Percentiles rank a stretch among this genome's conserved stretches.
phyloP scores from a whole-genome alignment of 768 basidiomycete species.

The Coprinopsis marcescibilis region DNA sequence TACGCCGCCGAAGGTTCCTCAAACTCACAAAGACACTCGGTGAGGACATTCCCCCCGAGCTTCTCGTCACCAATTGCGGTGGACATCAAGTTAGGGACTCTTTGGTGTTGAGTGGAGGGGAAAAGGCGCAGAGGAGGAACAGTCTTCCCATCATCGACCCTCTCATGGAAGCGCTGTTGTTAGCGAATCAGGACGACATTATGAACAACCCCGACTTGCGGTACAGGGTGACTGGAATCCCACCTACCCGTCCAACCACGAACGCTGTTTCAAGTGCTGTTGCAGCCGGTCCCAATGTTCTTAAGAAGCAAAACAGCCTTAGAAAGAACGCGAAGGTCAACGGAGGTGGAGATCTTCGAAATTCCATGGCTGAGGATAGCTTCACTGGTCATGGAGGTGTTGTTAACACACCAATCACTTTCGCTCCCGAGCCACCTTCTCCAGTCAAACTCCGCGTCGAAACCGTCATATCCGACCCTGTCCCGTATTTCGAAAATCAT shows the following conservation, averaged over 20 bases:
- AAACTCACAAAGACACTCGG: conserved; percentile 10
- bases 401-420: neutral
- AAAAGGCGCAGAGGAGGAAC: neutral
- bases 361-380: neutral
- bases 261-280: neutral
- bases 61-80: neutral
- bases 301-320: conserved; percentile 3
- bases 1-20: conserved; percentile 5
- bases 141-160: neutral
- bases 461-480: neutral
- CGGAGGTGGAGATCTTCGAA: neutral
- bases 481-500: conserved; percentile 10
- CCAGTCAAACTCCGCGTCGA: neutral
- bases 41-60: conserved; percentile 10
- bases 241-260: neutral
- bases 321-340: neutral
- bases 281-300: neutral
- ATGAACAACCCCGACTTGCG: neutral
- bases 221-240: neutral
- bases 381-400: neutral
- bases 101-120: neutral
- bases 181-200: neutral
- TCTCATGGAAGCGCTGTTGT: neutral
- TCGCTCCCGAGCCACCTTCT: neutral
- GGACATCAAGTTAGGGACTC: neutral